Evolutionary conservation across 495 filamentous ascomycete genomes (phyloP).

Genomic region (Pseudomonodictys pantanalensis): DNA sequence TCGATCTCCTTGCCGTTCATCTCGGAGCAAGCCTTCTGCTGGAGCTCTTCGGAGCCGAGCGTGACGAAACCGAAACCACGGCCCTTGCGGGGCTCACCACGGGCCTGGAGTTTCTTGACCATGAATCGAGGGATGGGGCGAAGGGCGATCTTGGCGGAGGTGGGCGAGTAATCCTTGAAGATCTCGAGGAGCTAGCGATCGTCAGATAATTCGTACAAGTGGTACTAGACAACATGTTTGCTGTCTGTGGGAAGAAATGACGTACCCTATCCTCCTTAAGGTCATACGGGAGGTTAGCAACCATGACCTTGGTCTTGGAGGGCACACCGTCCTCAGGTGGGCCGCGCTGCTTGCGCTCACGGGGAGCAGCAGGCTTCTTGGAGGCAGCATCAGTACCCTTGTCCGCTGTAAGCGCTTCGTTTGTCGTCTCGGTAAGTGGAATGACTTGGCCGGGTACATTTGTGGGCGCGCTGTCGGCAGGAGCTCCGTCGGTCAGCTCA

Average conservation of each 20-base stretch:
- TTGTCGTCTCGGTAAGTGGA: constrained; percentile 59
- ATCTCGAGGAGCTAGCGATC: constrained; percentile 83
- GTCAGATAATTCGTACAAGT: constrained; percentile 42
- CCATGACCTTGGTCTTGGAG: constrained; percentile 99
- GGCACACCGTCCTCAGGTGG: constrained; percentile 97
- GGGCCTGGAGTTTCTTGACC: constrained; percentile 98
- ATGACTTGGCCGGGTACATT: constrained; percentile 55
- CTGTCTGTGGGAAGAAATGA: not conserved
- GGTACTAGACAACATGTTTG: not conserved
- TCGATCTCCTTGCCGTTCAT: constrained; percentile 99
- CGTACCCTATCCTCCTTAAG: constrained; percentile 92
- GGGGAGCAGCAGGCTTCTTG: constrained; percentile 49
- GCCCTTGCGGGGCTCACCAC: constrained; percentile 97
- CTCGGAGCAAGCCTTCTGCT: constrained; percentile 92
- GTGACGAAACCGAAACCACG: constrained; percentile 99
- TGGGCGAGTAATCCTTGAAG: constrained; percentile 82
- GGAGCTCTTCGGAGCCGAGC: constrained; percentile 87
- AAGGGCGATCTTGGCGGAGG: constrained; percentile 95
- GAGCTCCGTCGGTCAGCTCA: constrained; percentile 39
- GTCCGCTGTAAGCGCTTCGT: constrained; percentile 53
- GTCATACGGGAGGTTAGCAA: constrained; percentile 97
- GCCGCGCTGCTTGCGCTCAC: constrained; percentile 76
- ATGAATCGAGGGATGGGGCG: constrained; percentile 98
- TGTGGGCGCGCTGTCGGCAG: constrained; percentile 46
- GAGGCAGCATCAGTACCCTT: constrained; percentile 48